phyloP scores from a whole-genome alignment of 2,329 filamentous ascomycete species.

The Chaetomiaceae sp. region DNA sequence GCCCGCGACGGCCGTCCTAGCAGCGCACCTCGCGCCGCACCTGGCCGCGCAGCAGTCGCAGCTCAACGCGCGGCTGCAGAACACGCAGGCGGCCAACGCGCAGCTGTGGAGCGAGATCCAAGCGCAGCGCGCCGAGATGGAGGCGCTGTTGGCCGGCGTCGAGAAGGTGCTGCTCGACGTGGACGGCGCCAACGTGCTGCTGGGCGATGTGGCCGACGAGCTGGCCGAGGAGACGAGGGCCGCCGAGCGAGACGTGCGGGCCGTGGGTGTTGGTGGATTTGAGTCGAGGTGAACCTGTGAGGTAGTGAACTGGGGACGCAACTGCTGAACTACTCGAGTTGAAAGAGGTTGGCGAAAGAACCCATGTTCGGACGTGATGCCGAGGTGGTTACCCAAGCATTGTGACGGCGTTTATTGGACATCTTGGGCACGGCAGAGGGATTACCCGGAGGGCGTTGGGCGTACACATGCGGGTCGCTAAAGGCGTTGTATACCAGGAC shows the following conservation, averaged over 20 bases:
- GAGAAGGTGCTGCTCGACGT: conserved; percentile 50
- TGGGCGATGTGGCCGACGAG: conserved; percentile 42
- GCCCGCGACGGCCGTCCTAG: conserved; percentile 45
- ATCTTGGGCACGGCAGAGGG: background rate
- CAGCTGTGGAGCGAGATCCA: conserved; percentile 45
- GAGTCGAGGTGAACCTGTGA: background rate
- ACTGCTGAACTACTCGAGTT: background rate
- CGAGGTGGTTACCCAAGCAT: no score
- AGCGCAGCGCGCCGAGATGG: conserved; percentile 50
- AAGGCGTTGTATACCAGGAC: background rate
- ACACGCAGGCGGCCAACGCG: conserved; percentile 51
- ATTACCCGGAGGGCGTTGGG: background rate
- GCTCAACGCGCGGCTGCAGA: conserved; percentile 52
- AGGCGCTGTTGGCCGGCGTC: conserved; percentile 41
- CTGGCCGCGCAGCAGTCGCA: conserved; percentile 48
- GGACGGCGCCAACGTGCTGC: conserved; percentile 43
- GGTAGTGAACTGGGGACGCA: background rate
- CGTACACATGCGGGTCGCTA: background rate
- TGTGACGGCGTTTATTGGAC: background rate
- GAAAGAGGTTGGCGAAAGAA: no score
- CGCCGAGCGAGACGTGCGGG: conserved; percentile 36
- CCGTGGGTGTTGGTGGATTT: no score
- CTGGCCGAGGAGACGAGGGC: conserved; percentile 45
- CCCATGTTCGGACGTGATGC: no score
- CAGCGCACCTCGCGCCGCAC: conserved; percentile 49